Percentiles rank a stretch among this genome's conserved stretches.
Conservation (phyloP, 2,329 filamentous ascomycete genomes). For the Paramyrothecium sp. region DNA sequence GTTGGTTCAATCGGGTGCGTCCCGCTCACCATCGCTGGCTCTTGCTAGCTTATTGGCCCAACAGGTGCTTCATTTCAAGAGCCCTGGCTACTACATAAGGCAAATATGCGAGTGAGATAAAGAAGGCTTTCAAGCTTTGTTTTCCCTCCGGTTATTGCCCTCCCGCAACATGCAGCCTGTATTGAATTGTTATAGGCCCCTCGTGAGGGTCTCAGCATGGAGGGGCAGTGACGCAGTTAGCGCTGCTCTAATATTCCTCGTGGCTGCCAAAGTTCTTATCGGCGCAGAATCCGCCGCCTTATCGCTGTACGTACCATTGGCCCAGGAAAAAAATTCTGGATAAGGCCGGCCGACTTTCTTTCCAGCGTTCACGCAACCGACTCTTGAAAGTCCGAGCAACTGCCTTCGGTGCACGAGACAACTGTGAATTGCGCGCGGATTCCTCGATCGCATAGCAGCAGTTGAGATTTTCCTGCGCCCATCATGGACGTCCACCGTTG, state of each 20-base stretch:
- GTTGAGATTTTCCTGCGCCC: conserved; percentile 1
- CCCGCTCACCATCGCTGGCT: too few species aligned
- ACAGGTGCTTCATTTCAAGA: too few species aligned
- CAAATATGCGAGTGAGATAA: too few species aligned
- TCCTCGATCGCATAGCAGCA: neutral
- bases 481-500: conserved; percentile 95
- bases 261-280: conserved; percentile 13
- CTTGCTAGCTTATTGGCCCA: too few species aligned
- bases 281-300: conserved; percentile 1
- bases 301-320: neutral
- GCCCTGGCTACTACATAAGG: too few species aligned
- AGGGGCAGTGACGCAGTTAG: conserved; percentile 31
- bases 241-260: conserved; percentile 21
- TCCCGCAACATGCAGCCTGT: too few species aligned
- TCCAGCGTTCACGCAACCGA: conserved; percentile 2
- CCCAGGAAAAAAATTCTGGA: conserved; percentile 25
- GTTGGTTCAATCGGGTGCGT: too few species aligned
- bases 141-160: too few species aligned
- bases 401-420: neutral
- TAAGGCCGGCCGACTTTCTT: conserved; percentile 17
- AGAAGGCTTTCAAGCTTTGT: too few species aligned
- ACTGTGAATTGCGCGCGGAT: neutral
- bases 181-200: too few species aligned
- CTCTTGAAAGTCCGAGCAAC: too few species aligned
- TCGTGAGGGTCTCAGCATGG: conserved; percentile 15